Base-by-base conservation (phyloP, 192 early-diverging fungal species). In the Umbelopsis sp. region DNA sequence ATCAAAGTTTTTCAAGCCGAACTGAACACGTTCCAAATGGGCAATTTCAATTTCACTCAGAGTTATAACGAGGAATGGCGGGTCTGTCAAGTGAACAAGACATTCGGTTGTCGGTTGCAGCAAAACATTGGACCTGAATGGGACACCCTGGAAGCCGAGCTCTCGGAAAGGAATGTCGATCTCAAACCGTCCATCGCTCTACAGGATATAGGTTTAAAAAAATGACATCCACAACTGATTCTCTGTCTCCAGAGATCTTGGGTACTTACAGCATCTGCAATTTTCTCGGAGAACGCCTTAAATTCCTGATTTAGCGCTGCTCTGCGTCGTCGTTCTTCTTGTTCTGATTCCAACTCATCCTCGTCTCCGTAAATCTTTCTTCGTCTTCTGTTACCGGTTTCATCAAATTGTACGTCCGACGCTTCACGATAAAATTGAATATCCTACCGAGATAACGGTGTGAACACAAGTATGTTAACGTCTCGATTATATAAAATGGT, bases 351-450 rank as follows among this genome's bases (percentile, higher is more conserved):
- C 71, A 98, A 84, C 81, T 99, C 98, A 83, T 99, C 98, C 77
- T 99, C 98, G 77, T 99, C 98, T 68, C 96, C 97, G 74, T 98
- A 97, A 65, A 91, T 91, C 73, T 89, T 85, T 74, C 86, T 86
- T 51, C 94, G 90, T 69, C 91, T 79, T 32, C 94, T 89, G 76
- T 97, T 97, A 68, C 96, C 96, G 25, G 98, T 99, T 82, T 99
- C 98, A 78, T 99, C 97, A 80, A 94, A 97, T 51, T 90, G 89
- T 2, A 93, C 93, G 68, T 99, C 98, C 2, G 93, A 90, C 2
- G 97, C 96, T 73, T 98, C 97, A 69, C 95, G 91, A 77, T 96
- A 98, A 84, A 99, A 98, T 83, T 99, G 98, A 49, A 99, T 91
- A 78, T 99, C 97, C 86, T 92, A 80, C n/a, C 9, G 74, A 76